phyloP scores from a whole-genome alignment of 2,329 filamentous ascomycete genomes.

The Dactylonectria macrodidyma region DNA sequence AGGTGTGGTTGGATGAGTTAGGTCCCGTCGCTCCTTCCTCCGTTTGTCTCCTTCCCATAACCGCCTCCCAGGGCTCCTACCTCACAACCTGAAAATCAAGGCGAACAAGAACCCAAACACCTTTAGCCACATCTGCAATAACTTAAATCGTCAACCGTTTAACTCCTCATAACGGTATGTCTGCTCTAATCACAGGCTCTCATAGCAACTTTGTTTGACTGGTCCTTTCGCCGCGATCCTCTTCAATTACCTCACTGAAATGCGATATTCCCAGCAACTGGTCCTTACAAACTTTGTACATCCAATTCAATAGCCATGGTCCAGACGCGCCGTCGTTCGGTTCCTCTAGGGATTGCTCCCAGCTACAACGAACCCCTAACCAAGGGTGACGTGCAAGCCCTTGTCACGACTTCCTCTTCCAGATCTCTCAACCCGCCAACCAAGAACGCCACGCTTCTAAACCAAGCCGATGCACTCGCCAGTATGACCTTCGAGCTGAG shows the following conservation, averaged over 20 bases:
- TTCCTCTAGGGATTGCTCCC: constrained; percentile 20
- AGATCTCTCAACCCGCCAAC: background rate
- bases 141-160: background rate
- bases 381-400: constrained; percentile 15
- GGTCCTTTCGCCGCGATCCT: background rate
- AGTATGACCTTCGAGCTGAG: constrained; percentile 56
- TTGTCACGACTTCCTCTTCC: background rate
- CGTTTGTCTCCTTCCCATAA: background rate
- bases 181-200: background rate
- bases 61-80: background rate
- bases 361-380: constrained; percentile 16
- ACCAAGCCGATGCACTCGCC: constrained; percentile 53
- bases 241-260: background rate
- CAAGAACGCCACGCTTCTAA: constrained; percentile 34
- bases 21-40: background rate
- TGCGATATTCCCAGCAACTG: background rate
- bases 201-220: background rate
- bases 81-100: background rate
- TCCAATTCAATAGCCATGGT: constrained; percentile 18
- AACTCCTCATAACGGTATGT: background rate
- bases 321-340: constrained; percentile 34
- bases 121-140: too few species aligned
- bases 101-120: background rate
- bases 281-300: background rate
- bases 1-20: background rate